Evolutionary conservation across 2,329 filamentous ascomycete species (phyloP), one percentile per base, ranked within the genome.

Genomic region (Alternaria ethzedia): DNA sequence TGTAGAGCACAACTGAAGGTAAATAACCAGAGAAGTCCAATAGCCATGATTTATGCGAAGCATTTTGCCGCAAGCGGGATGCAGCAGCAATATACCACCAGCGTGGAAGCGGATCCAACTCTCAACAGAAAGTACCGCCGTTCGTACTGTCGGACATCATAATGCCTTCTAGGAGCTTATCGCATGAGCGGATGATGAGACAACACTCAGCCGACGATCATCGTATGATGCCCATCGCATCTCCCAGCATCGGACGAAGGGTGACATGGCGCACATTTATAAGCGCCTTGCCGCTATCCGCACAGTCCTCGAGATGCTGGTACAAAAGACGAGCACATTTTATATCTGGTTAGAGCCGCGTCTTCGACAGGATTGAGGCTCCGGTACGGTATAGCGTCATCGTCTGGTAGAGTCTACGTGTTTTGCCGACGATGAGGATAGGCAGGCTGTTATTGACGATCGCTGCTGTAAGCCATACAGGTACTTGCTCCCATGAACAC

Each of bases 371-470:
- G 66, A 57, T 41, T 41, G n/a, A 12, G 49, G 49, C 49, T 6
- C 12, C 30, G 54, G 25, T 44, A 45, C 41, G 23, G 44, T 3
- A 45, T 15, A 30, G 61, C 25, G 59, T 50, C 4, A 26, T 41
- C 6, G 57, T 55, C 43, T 21, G 36, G 21, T 32, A 20, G 30
- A 32, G 4, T 17, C 32, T 20, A n/a, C 15, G 10, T 28, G 5
- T 55, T 43, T 45, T 44, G 17, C 45, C 57, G 63, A 65, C 20
- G 23, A 76, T 76, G 74, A 69, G 49, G 41, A 11, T 58, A 30
- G 25, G 30, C 23, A 20, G 52, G 10, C 44, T 65, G 4, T 28
- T 61, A 17, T 43, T 62, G 6, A 54, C 57, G 9, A n/a, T 70
- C 15, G 55, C 57, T 25, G 47, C 45, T 32, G 50, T 72, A 17